A percentile compares a stretch with the other conserved stretches of the same genome.
These are phyloP conservation scores for Arthrobotrys entomopaga DNA, from an alignment of 2,329 filamentous ascomycete species.

Conservation along the genomic window DNA sequence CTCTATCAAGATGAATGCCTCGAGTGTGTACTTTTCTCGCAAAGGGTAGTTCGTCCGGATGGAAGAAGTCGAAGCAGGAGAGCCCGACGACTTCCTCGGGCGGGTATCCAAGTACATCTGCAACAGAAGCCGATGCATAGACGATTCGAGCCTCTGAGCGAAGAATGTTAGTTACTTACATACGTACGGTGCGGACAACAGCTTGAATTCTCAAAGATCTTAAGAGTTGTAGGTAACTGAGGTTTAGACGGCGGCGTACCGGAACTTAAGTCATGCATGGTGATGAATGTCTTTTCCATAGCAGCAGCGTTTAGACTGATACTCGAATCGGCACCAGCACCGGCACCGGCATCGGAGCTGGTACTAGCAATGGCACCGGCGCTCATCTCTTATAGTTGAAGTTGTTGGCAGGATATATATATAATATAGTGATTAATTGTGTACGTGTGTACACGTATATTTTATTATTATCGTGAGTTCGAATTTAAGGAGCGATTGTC, in stretches of 20 bases:
- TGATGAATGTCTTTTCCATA: slow-evolving; percentile 90
- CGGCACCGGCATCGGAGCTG: no score
- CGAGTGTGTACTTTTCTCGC: slow-evolving; percentile 78
- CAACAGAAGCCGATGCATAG: slow-evolving; percentile 84
- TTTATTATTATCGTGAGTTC: background rate
- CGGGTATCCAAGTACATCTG: slow-evolving; percentile 82
- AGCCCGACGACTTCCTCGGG: slow-evolving; percentile 79
- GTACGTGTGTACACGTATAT: background rate
- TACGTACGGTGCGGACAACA: background rate
- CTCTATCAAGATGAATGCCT: slow-evolving; percentile 81
- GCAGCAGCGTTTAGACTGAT: slow-evolving; percentile 4
- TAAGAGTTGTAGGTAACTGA: slow-evolving; percentile 39
- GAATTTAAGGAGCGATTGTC: background rate
- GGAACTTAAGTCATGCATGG: slow-evolving; percentile 78
- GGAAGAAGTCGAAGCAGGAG: slow-evolving; percentile 87
- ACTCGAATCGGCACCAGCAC: background rate
- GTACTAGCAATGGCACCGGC: no score
- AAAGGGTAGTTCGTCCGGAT: slow-evolving; percentile 80
- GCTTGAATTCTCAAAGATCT: slow-evolving; percentile 13
- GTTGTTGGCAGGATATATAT: background rate
- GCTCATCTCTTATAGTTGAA: background rate
- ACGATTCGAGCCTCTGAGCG: slow-evolving; percentile 77
- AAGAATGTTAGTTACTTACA: slow-evolving; percentile 32
- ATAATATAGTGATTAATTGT: background rate
- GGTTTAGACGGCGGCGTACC: slow-evolving; percentile 44